phyloP scores from a whole-genome alignment of 2,329 filamentous ascomycete species.

The Lasiodiplodia sp. region DNA sequence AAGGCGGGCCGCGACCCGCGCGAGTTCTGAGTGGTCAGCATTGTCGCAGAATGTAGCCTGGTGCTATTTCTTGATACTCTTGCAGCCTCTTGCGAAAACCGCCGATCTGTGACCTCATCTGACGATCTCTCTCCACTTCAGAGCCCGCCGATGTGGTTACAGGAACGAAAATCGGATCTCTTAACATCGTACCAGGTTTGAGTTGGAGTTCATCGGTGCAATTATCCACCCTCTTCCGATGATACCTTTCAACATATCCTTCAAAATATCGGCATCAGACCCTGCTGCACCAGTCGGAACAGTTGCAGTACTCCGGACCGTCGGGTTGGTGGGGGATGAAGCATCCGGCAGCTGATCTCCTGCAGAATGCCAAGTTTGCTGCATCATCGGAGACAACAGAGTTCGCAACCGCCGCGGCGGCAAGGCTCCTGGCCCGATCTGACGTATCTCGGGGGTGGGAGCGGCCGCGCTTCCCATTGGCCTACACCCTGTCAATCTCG shows the following conservation, averaged over 20 bases:
- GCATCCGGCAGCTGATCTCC: neutral
- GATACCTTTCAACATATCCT: too few species aligned
- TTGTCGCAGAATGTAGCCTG: constrained; percentile 4
- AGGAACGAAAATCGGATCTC: too few species aligned
- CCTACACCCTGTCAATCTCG: neutral
- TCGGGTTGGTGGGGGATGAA: neutral
- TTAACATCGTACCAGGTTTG: too few species aligned
- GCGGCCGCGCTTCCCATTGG: neutral
- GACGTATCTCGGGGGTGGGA: neutral
- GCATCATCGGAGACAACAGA: neutral
- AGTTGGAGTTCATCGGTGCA: too few species aligned
- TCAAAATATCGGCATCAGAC: too few species aligned
- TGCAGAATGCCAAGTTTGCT: neutral
- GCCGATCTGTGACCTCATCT: neutral
- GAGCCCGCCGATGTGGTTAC: neutral
- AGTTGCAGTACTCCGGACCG: too few species aligned
- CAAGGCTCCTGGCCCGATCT: neutral
- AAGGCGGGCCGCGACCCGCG: neutral
- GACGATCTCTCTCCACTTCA: neutral
- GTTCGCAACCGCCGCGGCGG: neutral
- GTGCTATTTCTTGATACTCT: constrained; percentile 2
- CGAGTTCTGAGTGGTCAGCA: neutral
- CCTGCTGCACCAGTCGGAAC: too few species aligned
- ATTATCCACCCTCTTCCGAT: too few species aligned
- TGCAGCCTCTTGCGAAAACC: neutral